Evolutionary conservation across 2,329 filamentous ascomycete species (phyloP).

Genomic region (Talaromyces verruculosus): DNA sequence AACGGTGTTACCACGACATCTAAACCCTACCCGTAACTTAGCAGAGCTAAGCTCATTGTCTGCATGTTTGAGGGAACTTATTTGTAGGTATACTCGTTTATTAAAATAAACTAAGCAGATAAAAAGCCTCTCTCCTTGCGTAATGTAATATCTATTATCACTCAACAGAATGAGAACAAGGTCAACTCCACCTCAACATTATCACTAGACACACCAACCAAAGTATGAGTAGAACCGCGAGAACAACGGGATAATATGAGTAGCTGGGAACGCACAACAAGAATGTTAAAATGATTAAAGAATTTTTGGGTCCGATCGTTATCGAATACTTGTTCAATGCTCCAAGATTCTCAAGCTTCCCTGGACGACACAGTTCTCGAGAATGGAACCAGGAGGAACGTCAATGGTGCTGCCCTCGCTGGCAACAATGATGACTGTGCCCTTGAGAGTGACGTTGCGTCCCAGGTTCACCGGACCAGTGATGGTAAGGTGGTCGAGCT

Average conservation of each 20-base stretch:
- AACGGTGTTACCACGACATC: no score
- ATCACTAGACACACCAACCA: background rate
- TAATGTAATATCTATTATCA: constrained; percentile 9
- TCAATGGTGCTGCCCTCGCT: constrained; percentile 98
- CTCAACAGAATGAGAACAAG: constrained; percentile 1
- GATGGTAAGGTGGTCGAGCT: constrained; percentile 79
- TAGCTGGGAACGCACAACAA: background rate
- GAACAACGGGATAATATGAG: background rate
- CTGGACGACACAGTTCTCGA: constrained; percentile 99
- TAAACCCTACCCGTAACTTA: no score
- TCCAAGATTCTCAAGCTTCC: constrained; percentile 79
- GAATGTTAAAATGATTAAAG: constrained; percentile 5
- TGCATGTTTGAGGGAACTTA: background rate
- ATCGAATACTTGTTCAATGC: constrained; percentile 50
- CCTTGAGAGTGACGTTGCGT: constrained; percentile 93
- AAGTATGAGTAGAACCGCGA: background rate
- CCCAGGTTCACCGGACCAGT: constrained; percentile 96
- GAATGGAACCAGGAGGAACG: constrained; percentile 90
- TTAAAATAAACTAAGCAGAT: constrained; percentile 4
- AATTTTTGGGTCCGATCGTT: background rate
- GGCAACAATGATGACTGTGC: constrained; percentile 96
- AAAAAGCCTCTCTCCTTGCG: background rate
- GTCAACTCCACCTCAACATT: constrained; percentile 3
- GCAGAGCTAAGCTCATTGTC: background rate
- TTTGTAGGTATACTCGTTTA: constrained; percentile 1